These are phyloP conservation scores for Lunularia cruciata DNA, from an alignment of 225 moss, liverwort and hornwort species.

Conservation along the genomic window DNA sequence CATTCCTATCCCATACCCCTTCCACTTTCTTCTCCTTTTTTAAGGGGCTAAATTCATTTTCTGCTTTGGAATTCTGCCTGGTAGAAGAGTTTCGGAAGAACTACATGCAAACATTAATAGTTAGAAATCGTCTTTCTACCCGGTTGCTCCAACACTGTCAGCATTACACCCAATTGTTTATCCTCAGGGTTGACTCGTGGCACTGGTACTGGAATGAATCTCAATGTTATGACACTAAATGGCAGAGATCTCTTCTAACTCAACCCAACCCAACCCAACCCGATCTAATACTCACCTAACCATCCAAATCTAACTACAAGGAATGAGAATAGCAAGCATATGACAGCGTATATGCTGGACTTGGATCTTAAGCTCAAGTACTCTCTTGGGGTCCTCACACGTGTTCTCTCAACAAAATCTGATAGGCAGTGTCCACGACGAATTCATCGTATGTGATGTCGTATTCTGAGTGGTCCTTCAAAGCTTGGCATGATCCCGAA, in stretches of 20 bases:
- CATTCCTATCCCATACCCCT: too few relatives aligned
- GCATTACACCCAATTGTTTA: too few relatives aligned
- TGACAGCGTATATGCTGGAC: not conserved
- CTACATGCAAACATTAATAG: too few relatives aligned
- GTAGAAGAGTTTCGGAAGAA: too few relatives aligned
- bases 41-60: too few relatives aligned
- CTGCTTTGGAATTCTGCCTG: too few relatives aligned
- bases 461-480: not conserved
- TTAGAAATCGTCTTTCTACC: too few relatives aligned
- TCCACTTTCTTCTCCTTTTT: too few relatives aligned
- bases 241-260: too few relatives aligned
- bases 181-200: too few relatives aligned
- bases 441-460: not conserved
- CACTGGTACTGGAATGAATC: not conserved
- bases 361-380: constrained; percentile 5
- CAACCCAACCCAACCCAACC: constrained; percentile 1
- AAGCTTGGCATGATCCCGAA: constrained; percentile 21
- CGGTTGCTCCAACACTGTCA: not conserved
- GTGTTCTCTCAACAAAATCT: not conserved
- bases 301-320: not conserved
- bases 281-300: not conserved
- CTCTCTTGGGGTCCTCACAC: not conserved
- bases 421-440: not conserved
- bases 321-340: not conserved
- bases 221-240: too few relatives aligned